Evolutionary conservation across 495 filamentous ascomycete genomes (phyloP).

Genomic region (Talaromyces thailandensis): DNA sequence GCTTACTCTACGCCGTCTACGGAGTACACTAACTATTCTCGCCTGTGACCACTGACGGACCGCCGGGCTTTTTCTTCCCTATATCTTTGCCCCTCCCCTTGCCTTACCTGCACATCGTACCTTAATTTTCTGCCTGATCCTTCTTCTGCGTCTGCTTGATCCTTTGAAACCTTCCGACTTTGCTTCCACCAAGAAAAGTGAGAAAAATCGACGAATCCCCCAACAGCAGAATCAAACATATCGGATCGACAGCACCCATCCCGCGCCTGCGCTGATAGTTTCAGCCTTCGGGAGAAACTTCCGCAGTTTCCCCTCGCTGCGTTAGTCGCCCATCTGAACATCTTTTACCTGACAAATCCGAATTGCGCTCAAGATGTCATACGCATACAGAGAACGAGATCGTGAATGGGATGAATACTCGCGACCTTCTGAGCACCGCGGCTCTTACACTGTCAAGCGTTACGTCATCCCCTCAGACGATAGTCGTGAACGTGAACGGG

Average conservation of each 20-base stretch:
- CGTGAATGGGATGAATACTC: conserved; percentile 29
- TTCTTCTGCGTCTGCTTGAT: background rate
- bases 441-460: conserved; percentile 36
- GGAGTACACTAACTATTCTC: no score
- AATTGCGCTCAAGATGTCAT: conserved; percentile 25
- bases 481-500: conserved; percentile 26
- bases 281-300: background rate
- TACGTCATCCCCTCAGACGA: conserved; percentile 41
- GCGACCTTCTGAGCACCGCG: conserved; percentile 19
- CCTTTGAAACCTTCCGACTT: background rate
- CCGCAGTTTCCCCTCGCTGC: background rate
- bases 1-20: no score
- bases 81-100: background rate
- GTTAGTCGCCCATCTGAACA: background rate
- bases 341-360: background rate
- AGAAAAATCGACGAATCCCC: background rate
- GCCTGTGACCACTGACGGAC: background rate
- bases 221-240: background rate
- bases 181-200: background rate
- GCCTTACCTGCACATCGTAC: background rate
- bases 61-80: background rate
- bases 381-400: conserved; percentile 37
- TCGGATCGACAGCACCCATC: background rate
- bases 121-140: background rate
- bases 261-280: background rate